phyloP scores from a whole-genome alignment of 495 filamentous ascomycete genomes.

The Lindgomyces ingoldianus region DNA sequence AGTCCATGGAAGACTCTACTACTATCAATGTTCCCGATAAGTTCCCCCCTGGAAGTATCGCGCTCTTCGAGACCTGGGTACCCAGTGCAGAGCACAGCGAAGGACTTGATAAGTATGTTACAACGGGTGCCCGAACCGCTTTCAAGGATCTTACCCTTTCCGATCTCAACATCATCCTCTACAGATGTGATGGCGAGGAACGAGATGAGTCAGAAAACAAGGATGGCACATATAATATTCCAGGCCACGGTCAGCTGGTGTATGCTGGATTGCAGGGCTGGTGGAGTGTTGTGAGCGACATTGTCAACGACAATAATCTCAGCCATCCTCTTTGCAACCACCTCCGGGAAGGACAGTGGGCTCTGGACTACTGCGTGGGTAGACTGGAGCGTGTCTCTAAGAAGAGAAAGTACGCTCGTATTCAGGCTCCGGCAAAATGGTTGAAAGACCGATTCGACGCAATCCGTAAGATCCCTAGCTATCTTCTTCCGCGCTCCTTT shows the following conservation, averaged over 20 bases:
- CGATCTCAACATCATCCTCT: conserved; percentile 90
- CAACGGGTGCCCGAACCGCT: conserved; percentile 75
- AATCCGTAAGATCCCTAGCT: conserved; percentile 79
- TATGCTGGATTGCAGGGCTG: conserved; percentile 98
- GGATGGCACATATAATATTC: conserved; percentile 87
- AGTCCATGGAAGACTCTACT: conserved; percentile 68
- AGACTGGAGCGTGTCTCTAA: conserved; percentile 73
- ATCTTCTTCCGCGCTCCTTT: conserved; percentile 90
- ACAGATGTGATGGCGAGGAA: conserved; percentile 91
- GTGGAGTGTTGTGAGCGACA: conserved; percentile 88
- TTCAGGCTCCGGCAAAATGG: conserved; percentile 72
- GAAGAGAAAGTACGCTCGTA: conserved; percentile 57
- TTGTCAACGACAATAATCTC: conserved; percentile 87
- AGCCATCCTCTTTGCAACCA: conserved; percentile 92
- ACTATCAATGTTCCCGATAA: conserved; percentile 75
- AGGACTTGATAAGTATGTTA: conserved; percentile 80
- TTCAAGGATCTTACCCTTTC: conserved; percentile 71
- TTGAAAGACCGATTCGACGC: conserved; percentile 79
- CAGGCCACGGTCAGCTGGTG: conserved; percentile 77
- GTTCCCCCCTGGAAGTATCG: conserved; percentile 90
- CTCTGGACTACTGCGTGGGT: conserved; percentile 82
- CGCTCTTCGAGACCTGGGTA: conserved; percentile 94
- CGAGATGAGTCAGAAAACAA: conserved; percentile 72
- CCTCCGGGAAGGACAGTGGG: conserved; percentile 88
- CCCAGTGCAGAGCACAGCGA: conserved; percentile 75